Evolutionary conservation across 768 basidiomycete species (phyloP).

Genomic region (Lentinus tigrinus): DNA sequence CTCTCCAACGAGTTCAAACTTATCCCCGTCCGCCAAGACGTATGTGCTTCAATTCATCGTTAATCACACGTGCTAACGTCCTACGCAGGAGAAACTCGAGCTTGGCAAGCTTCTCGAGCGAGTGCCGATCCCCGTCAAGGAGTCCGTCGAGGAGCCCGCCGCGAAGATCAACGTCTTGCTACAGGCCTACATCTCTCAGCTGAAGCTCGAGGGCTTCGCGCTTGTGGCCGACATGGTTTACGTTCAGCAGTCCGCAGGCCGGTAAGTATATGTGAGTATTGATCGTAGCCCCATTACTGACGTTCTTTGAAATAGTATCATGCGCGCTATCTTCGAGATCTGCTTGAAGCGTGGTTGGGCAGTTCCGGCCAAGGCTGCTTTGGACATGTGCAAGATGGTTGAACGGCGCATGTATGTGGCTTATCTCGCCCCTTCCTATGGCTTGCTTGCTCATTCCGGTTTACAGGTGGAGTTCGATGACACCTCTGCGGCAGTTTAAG

Average conservation of each 20-base stretch:
- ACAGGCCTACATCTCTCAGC: slow-evolving; percentile 91
- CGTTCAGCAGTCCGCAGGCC: slow-evolving; percentile 95
- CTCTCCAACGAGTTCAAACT: slow-evolving; percentile 94
- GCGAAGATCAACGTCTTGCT: slow-evolving; percentile 97
- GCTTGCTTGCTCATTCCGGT: background rate
- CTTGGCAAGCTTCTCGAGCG: slow-evolving; percentile 87
- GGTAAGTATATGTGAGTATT: slow-evolving; percentile 40
- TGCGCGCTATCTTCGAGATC: slow-evolving; percentile 97
- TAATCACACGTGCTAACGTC: background rate
- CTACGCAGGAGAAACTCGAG: slow-evolving; percentile 75
- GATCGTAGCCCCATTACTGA: background rate
- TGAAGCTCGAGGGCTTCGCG: slow-evolving; percentile 90
- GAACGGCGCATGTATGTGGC: slow-evolving; percentile 79
- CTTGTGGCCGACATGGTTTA: slow-evolving; percentile 93
- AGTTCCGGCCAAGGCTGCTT: slow-evolving; percentile 83
- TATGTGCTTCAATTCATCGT: slow-evolving; percentile 10
- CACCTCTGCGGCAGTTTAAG: slow-evolving; percentile 93
- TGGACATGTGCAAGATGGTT: slow-evolving; percentile 96
- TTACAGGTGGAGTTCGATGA: slow-evolving; percentile 95
- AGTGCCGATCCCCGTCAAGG: slow-evolving; percentile 97
- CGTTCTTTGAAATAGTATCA: slow-evolving; percentile 49
- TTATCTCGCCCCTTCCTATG: background rate
- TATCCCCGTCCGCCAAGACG: slow-evolving; percentile 80
- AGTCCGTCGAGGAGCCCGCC: slow-evolving; percentile 92
- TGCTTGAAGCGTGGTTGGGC: slow-evolving; percentile 99